These are phyloP conservation scores for Mortierella sp. DNA, from an alignment of 371 early-diverging fungal species.

Conservation along the genomic window DNA sequence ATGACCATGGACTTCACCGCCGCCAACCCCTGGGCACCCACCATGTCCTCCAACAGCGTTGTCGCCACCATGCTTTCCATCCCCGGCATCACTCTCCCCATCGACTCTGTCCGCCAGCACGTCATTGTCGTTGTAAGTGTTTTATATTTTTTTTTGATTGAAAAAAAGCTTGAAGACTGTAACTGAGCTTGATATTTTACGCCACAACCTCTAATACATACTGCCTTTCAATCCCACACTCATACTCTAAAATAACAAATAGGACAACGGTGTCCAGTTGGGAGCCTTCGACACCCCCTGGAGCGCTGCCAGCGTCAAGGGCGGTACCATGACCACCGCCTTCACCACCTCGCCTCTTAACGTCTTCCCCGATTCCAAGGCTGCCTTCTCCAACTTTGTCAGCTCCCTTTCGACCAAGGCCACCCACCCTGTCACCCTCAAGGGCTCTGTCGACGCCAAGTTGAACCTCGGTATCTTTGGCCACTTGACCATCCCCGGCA, in stretches of 20 bases:
- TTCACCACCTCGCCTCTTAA: slow-evolving; percentile 36
- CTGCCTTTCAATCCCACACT: not conserved
- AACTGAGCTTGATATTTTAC: not conserved
- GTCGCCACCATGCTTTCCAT: slow-evolving; percentile 50
- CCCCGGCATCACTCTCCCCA: slow-evolving; percentile 50
- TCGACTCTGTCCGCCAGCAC: slow-evolving; percentile 35
- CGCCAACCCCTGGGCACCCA: slow-evolving; percentile 37
- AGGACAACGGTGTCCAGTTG: slow-evolving; percentile 43
- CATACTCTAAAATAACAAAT: not conserved
- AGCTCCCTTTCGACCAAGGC: slow-evolving; percentile 27
- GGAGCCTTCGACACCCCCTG: slow-evolving; percentile 45
- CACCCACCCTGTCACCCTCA: slow-evolving; percentile 29
- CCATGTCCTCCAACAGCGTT: slow-evolving; percentile 37
- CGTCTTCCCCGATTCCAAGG: slow-evolving; percentile 34
- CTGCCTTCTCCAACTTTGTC: slow-evolving; percentile 41
- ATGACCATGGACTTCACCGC: slow-evolving; percentile 56
- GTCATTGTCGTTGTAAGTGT: slow-evolving; percentile 21
- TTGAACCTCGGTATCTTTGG: slow-evolving; percentile 52
- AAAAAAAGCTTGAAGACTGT: no score
- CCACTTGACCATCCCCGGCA: slow-evolving; percentile 30
- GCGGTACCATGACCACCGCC: slow-evolving; percentile 31
- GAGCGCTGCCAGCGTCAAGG: slow-evolving; percentile 31
- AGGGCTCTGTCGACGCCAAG: slow-evolving; percentile 45
- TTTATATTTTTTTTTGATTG: not conserved
- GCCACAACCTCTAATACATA: not conserved